These are phyloP conservation scores for Fusarium mangiferae DNA, from an alignment of 2,329 filamentous ascomycete genomes.

Conservation along the genomic window DNA sequence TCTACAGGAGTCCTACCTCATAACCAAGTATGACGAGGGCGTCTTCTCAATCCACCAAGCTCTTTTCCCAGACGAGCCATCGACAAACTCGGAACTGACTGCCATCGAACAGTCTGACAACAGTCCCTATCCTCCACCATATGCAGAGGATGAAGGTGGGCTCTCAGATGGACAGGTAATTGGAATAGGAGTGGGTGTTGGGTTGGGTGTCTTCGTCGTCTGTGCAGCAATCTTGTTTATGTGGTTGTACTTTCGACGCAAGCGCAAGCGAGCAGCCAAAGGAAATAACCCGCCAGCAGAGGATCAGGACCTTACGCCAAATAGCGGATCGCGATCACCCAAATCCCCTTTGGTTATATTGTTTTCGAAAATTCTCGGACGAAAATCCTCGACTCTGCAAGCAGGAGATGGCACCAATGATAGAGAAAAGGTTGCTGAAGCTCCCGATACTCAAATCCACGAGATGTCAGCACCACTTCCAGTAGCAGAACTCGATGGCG, in stretches of 20 bases:
- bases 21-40: slow-evolving; percentile 65
- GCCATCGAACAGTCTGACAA: slow-evolving; percentile 55
- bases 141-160: slow-evolving; percentile 19
- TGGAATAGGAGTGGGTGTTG: slow-evolving; percentile 60
- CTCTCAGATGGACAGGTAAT: slow-evolving; percentile 56
- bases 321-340: slow-evolving; percentile 43
- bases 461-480: slow-evolving; percentile 60
- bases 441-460: slow-evolving; percentile 60
- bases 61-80: slow-evolving; percentile 57
- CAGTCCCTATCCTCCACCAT: slow-evolving; percentile 59
- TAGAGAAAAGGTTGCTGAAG: slow-evolving; percentile 46
- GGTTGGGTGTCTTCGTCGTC: slow-evolving; percentile 51
- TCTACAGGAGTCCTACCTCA: slow-evolving; percentile 74
- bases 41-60: slow-evolving; percentile 67
- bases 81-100: slow-evolving; percentile 53
- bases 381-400: slow-evolving; percentile 47
- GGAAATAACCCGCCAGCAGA: slow-evolving; percentile 41
- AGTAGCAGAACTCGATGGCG: slow-evolving; percentile 62
- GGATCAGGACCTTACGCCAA: slow-evolving; percentile 51
- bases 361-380: slow-evolving; percentile 56
- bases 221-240: slow-evolving; percentile 42
- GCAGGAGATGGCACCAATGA: slow-evolving; percentile 34
- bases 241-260: slow-evolving; percentile 50
- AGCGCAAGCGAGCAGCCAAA: slow-evolving; percentile 44
- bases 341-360: slow-evolving; percentile 42